Percentiles rank a stretch among this genome's conserved stretches.
Evolutionary conservation across 2,329 filamentous ascomycete genomes (phyloP).

Genomic region (Geosmithia flava): DNA sequence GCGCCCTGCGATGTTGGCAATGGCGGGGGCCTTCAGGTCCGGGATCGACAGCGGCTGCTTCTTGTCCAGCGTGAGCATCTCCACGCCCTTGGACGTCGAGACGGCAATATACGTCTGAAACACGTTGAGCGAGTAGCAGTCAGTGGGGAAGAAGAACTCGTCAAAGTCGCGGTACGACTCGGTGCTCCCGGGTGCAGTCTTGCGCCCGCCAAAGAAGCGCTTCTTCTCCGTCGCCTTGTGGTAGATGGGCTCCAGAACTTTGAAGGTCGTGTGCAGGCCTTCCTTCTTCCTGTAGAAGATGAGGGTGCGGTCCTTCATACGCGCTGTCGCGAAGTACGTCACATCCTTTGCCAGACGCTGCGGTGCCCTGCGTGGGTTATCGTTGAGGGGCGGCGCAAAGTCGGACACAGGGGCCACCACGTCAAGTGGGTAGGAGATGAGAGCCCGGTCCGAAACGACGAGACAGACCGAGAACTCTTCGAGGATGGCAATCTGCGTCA

Average conservation of each 20-base stretch:
- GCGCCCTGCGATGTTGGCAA: conserved; percentile 73
- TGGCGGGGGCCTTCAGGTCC: conserved; percentile 65
- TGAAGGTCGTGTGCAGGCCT: conserved; percentile 85
- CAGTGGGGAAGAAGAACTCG: conserved; percentile 94
- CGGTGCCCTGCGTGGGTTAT: conserved; percentile 73
- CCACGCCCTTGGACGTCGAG: conserved; percentile 81
- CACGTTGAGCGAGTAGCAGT: conserved; percentile 89
- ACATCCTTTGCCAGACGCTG: conserved; percentile 90
- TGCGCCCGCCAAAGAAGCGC: conserved; percentile 50
- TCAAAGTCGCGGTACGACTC: conserved; percentile 98
- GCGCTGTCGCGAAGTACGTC: conserved; percentile 88
- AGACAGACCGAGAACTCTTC: conserved; percentile 93
- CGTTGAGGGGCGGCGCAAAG: conserved; percentile 48
- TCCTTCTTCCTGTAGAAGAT: conserved; percentile 98
- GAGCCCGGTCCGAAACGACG: conserved; percentile 77
- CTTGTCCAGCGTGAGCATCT: conserved; percentile 93
- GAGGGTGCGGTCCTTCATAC: conserved; percentile 92
- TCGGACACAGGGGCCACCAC: conserved; percentile 56
- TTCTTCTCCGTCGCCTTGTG: conserved; percentile 85
- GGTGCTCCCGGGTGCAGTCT: conserved; percentile 55
- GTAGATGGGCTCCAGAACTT: conserved; percentile 88
- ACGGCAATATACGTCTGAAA: conserved; percentile 93
- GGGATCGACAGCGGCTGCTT: conserved; percentile 93
- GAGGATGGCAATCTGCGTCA: conserved; percentile 87
- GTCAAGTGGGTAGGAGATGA: conserved; percentile 91